Evolutionary conservation across 768 basidiomycete genomes (phyloP).

Genomic region (Pleurotus giganteus): DNA sequence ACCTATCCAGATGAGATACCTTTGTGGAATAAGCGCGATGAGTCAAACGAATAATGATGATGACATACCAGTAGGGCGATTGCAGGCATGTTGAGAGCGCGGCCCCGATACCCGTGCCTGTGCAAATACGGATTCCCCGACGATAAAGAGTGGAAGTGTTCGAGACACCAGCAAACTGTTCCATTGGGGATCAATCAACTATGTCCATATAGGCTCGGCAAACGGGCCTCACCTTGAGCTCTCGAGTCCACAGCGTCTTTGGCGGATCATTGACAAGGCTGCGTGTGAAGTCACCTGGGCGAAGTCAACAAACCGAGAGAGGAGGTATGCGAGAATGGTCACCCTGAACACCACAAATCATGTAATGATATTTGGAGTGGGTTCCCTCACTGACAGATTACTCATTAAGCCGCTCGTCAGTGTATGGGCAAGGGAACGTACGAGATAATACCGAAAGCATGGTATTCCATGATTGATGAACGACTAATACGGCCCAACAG

Average conservation of each 20-base stretch:
- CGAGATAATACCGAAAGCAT: conserved; percentile 80
- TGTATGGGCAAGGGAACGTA: conserved; percentile 27
- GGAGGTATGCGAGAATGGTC: neutral
- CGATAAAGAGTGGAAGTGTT: conserved; percentile 80
- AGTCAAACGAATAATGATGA: neutral
- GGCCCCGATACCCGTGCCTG: conserved; percentile 79
- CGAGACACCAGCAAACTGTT: conserved; percentile 75
- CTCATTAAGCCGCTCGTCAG: neutral
- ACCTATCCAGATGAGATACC: conserved; percentile 83
- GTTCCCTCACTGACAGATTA: conserved; percentile 49
- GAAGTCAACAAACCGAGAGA: neutral
- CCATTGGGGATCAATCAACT: neutral
- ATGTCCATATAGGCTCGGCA: neutral
- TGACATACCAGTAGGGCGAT: conserved; percentile 59
- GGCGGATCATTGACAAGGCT: conserved; percentile 70
- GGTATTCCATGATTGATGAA: conserved; percentile 75
- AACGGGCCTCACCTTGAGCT: conserved; percentile 60
- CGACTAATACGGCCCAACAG: conserved; percentile 73
- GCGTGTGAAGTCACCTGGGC: conserved; percentile 68
- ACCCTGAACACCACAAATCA: conserved; percentile 80
- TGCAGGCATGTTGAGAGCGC: conserved; percentile 80
- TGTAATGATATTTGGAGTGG: conserved; percentile 74
- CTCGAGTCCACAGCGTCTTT: conserved; percentile 71
- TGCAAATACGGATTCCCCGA: conserved; percentile 79
- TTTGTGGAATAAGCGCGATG: conserved; percentile 23